Conservation (phyloP, 257 asterid species). For the Thymus quinquecostatus region DNA sequence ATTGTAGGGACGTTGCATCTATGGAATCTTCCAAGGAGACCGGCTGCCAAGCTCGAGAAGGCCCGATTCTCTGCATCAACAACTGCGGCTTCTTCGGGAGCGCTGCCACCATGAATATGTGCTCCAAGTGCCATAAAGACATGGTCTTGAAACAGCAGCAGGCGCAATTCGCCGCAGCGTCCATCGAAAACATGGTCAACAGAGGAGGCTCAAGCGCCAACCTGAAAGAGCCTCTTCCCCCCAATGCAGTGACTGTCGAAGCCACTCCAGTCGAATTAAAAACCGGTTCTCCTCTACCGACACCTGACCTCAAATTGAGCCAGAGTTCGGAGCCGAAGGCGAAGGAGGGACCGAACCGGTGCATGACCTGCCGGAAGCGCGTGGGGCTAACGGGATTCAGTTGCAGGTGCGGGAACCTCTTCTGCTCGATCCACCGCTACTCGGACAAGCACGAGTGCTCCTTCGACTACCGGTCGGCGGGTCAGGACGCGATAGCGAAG, state of each 20-base stretch:
- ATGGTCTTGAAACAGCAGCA: slow-evolving; percentile 52
- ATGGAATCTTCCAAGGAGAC: slow-evolving; percentile 65
- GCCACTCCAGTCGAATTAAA: slow-evolving; percentile 36
- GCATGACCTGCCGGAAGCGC: slow-evolving; percentile 57
- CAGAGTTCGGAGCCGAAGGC: slow-evolving; percentile 41
- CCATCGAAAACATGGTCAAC: slow-evolving; percentile 56
- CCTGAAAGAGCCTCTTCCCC: slow-evolving; percentile 37
- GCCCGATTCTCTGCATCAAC: slow-evolving; percentile 65
- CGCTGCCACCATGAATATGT: slow-evolving; percentile 64
- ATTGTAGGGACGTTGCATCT: slow-evolving; percentile 26
- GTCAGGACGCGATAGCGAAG: slow-evolving; percentile 57
- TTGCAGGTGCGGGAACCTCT: slow-evolving; percentile 59
- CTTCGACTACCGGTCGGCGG: slow-evolving; percentile 57
- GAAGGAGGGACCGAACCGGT: slow-evolving; percentile 55
- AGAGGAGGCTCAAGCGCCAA: slow-evolving; percentile 40
- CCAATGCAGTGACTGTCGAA: slow-evolving; percentile 28
- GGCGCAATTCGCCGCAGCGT: slow-evolving; percentile 53
- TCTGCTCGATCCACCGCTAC: slow-evolving; percentile 61
- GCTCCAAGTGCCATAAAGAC: slow-evolving; percentile 65
- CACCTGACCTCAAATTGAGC: slow-evolving; percentile 29
- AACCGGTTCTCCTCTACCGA: slow-evolving; percentile 29
- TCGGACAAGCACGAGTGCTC: slow-evolving; percentile 66
- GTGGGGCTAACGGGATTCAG: slow-evolving; percentile 62
- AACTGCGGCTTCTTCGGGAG: slow-evolving; percentile 72
- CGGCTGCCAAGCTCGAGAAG: slow-evolving; percentile 64